Evolutionary conservation across 192 early-diverging fungal genomes (phyloP).

Genomic region (Lobulomyces angularis): DNA sequence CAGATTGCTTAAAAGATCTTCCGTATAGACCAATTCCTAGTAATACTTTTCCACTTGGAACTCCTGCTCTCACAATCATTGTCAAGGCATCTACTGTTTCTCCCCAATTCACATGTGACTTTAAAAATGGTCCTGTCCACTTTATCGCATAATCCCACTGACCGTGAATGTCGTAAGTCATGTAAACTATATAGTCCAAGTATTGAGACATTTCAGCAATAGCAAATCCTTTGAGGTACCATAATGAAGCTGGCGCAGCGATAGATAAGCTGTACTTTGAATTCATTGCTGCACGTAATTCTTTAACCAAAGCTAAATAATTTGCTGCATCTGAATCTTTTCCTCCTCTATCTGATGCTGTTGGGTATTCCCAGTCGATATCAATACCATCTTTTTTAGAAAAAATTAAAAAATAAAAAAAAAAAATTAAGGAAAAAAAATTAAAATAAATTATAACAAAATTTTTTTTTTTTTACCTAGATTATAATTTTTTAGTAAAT

Average conservation of each 20-base stretch:
- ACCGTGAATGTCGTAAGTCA: conserved; percentile 1
- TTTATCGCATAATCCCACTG: conserved; percentile 2
- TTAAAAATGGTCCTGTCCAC: conserved; percentile 6
- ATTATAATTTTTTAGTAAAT: too few relatives aligned
- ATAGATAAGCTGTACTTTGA: too few relatives aligned
- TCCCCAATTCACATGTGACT: conserved; percentile 7
- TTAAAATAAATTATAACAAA: too few relatives aligned
- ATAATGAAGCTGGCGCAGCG: too few relatives aligned
- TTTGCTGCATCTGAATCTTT: too few relatives aligned
- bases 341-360: conserved; percentile 1
- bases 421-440: too few relatives aligned
- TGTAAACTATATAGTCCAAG: conserved; percentile 2
- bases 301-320: too few relatives aligned
- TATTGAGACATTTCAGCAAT: neutral
- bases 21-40: conserved; percentile 16
- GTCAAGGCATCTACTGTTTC: conserved; percentile 6
- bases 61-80: conserved; percentile 15
- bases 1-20: conserved; percentile 15
- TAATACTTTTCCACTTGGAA: conserved; percentile 13
- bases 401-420: neutral
- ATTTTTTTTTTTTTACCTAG: too few relatives aligned
- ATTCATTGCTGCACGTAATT: too few relatives aligned
- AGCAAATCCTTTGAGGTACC: neutral
- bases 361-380: conserved; percentile 2
- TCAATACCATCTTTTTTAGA: neutral